These are phyloP conservation scores for Colletotrichum shisoi DNA, from an alignment of 2,329 filamentous ascomycete species.

Conservation along the genomic window DNA sequence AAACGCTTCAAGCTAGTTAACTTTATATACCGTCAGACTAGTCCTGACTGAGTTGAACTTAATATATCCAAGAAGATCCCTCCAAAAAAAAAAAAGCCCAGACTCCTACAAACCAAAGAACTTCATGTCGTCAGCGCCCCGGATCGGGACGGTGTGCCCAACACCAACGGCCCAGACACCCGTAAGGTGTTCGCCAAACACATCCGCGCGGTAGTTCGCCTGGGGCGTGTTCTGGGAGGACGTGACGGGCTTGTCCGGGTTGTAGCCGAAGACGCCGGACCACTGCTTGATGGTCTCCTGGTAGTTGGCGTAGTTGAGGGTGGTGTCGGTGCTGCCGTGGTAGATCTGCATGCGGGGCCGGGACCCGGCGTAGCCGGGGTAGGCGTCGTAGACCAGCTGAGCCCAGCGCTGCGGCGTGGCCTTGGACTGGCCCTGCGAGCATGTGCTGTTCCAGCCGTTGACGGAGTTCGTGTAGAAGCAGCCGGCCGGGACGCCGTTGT, in stretches of 20 bases:
- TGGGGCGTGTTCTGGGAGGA: slow-evolving; percentile 49
- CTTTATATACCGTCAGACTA: neutral
- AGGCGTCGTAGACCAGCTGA: slow-evolving; percentile 55
- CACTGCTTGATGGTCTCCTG: slow-evolving; percentile 66
- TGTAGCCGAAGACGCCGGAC: slow-evolving; percentile 59
- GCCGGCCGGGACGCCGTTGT: slow-evolving; percentile 63
- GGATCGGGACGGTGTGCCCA: slow-evolving; percentile 40
- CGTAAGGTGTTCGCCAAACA: slow-evolving; percentile 49
- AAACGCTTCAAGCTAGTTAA: too few relatives aligned
- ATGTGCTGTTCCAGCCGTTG: slow-evolving; percentile 63
- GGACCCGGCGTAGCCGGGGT: slow-evolving; percentile 58
- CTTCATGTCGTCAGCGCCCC: slow-evolving; percentile 37
- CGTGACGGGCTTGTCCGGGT: slow-evolving; percentile 45
- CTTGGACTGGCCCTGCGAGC: slow-evolving; percentile 59
- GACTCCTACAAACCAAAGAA: slow-evolving; percentile 30
- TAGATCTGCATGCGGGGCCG: slow-evolving; percentile 67
- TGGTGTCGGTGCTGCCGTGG: slow-evolving; percentile 62
- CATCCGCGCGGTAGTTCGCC: slow-evolving; percentile 51
- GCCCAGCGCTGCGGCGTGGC: slow-evolving; percentile 54
- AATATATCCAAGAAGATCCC: slow-evolving; percentile 19
- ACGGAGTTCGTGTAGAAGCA: slow-evolving; percentile 58
- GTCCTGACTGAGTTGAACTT: neutral
- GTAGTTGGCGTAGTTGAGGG: slow-evolving; percentile 62
- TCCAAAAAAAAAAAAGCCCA: neutral
- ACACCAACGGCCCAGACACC: slow-evolving; percentile 44